Conservation (phyloP, 129 eudicot genomes). For the Flaveria sonorensis region DNA sequence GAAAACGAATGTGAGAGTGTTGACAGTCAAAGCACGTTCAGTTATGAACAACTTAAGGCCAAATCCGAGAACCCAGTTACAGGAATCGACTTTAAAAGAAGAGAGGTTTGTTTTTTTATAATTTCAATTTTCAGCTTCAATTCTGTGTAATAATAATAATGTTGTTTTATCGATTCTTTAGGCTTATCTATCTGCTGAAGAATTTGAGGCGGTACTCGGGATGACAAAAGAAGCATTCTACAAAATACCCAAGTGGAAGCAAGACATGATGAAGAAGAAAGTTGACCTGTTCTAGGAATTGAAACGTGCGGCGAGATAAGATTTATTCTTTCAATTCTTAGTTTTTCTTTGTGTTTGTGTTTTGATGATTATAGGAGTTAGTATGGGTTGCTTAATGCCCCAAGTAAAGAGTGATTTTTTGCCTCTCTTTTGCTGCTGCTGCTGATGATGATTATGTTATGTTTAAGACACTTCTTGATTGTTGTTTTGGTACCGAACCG, state of each 20-base stretch:
- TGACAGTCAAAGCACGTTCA: conserved; percentile 68
- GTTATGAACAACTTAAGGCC: conserved; percentile 71
- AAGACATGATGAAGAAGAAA: conserved; percentile 84
- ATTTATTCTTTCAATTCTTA: conserved; percentile 25
- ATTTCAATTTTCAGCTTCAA: not conserved
- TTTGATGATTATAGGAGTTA: conserved; percentile 36
- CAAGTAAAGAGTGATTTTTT: conserved; percentile 61
- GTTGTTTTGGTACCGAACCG: conserved; percentile 23
- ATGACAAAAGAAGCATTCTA: conserved; percentile 74
- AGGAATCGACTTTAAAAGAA: conserved; percentile 82
- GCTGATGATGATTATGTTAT: conserved; percentile 27
- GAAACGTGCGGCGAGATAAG: conserved; percentile 10
- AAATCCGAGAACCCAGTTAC: conserved; percentile 86
- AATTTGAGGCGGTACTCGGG: conserved; percentile 59
- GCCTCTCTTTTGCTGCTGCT: conserved; percentile 40
- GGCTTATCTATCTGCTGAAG: conserved; percentile 82
- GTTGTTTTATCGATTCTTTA: conserved; percentile 17
- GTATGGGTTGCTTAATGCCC: conserved; percentile 36
- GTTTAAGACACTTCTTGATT: conserved; percentile 1
- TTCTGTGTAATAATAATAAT: conserved; percentile 4
- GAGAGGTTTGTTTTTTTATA: conserved; percentile 57
- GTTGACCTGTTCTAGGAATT: conserved; percentile 69
- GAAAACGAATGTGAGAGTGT: conserved; percentile 54
- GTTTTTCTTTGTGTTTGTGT: conserved; percentile 28
- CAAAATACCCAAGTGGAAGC: conserved; percentile 91